Base-by-base conservation (phyloP, 805 yeast species). In the Pichia ethanolica region DNA sequence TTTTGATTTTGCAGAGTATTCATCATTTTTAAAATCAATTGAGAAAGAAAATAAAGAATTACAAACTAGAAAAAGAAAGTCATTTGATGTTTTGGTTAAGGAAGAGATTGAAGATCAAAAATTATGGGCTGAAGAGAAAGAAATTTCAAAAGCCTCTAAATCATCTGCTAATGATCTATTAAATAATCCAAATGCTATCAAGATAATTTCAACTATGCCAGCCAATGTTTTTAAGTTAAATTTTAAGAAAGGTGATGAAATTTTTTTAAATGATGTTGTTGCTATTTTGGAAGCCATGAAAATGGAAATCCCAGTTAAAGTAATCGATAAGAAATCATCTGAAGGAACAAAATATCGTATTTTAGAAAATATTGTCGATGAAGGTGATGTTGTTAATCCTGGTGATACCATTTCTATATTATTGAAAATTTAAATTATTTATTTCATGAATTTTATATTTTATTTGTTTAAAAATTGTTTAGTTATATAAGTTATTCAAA, bases 241-340 rank as follows among this genome's bases (percentile, higher is more conserved):
- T 36, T 50, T 49, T 12, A 48, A 46, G n/a, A 57, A 53, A 27
- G 69, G 63, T 20, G 65, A 58, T 41, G 44, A 35, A 2, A 46
- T 65, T 8, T 43, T 51, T 5, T 39, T 33, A 2, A 58, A 55
- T 26, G 66, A 63, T 47, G 56, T 56, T 14, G 39, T 61, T 26
- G 48, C 65, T 13, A 53, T 66, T 42, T 49, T 66, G 11, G 70
- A 66, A 52, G 67, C 70, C 6, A 66, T 66, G 70, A 66, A 66
- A 40, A 66, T 66, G 70, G 70, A 66, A 49, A 64, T 66, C 35
- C 60, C 68, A 8, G 46, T 66, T 3, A 58, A 62, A 46, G 52
- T 63, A 14, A 50, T 51, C 20, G 56, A 51, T 9, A 60, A 56
- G 26, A 56, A 54, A 30, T 51, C 46, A 27, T 30, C 34, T 2